A percentile compares a stretch with the other conserved stretches of the same genome.
These are phyloP conservation scores for Colletotrichum higginsianum DNA, from an alignment of 2,329 filamentous ascomycete species.

Conservation along the genomic window DNA sequence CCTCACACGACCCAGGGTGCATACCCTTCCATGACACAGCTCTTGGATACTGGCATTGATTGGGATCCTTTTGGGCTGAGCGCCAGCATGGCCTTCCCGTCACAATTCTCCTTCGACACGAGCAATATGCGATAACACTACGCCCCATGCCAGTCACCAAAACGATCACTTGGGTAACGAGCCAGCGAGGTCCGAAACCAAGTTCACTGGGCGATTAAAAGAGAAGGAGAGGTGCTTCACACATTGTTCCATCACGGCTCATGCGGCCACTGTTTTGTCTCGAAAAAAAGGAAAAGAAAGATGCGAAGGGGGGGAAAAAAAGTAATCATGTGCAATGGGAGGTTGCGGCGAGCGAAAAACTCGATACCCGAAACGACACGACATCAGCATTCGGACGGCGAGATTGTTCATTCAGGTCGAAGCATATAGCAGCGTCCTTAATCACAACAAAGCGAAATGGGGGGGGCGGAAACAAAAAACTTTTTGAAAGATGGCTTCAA, in stretches of 20 bases:
- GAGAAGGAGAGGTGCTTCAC: background rate
- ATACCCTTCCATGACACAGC: slow-evolving; percentile 76
- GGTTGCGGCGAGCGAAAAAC: slow-evolving; percentile 39
- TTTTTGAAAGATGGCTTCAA: slow-evolving; percentile 29
- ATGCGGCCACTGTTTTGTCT: slow-evolving; percentile 10
- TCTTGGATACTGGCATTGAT: slow-evolving; percentile 86
- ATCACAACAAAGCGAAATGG: slow-evolving; percentile 27
- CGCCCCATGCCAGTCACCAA: slow-evolving; percentile 5
- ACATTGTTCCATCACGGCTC: slow-evolving; percentile 25
- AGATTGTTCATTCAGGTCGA: slow-evolving; percentile 40
- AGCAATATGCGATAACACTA: slow-evolving; percentile 63
- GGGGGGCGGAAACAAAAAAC: slow-evolving; percentile 17
- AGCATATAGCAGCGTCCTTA: slow-evolving; percentile 36
- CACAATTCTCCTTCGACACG: slow-evolving; percentile 82
- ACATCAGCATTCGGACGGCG: slow-evolving; percentile 43
- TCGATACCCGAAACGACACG: slow-evolving; percentile 44
- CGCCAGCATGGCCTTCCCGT: slow-evolving; percentile 95
- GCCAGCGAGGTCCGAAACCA: background rate
- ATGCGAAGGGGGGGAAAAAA: background rate
- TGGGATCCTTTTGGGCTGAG: slow-evolving; percentile 94
- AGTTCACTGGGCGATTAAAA: slow-evolving; percentile 3
- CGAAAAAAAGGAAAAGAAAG: background rate
- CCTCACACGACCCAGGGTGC: slow-evolving; percentile 48
- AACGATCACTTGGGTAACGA: background rate
- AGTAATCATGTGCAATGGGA: slow-evolving; percentile 30